phyloP scores from a whole-genome alignment of 2,329 filamentous ascomycete species.

The Aspergillus arachidicola region DNA sequence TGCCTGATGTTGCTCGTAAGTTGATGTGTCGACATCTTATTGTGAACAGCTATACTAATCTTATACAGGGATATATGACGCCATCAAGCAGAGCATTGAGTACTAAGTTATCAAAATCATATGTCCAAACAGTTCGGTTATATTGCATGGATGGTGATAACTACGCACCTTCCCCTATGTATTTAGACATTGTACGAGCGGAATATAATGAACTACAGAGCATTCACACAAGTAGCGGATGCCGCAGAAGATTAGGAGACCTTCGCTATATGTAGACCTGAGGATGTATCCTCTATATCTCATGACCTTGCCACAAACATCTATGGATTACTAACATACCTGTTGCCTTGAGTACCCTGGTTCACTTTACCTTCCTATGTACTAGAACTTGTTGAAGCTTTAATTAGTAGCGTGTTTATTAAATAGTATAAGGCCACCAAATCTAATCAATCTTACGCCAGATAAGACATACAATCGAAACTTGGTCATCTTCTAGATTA shows the following conservation, averaged over 20 bases:
- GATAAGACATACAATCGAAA: background rate
- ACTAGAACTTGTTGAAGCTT: too few species aligned
- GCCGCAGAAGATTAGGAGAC: too few species aligned
- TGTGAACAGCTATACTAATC: conserved; percentile 11
- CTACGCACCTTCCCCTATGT: background rate
- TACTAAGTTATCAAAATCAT: conserved; percentile 51
- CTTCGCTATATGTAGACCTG: background rate
- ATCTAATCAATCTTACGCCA: background rate
- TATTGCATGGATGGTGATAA: background rate
- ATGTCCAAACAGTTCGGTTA: background rate
- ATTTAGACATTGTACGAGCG: background rate
- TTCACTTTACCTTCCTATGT: too few species aligned
- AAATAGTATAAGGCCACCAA: too few species aligned
- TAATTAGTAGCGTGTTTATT: too few species aligned
- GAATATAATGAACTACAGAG: background rate
- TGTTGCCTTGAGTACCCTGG: too few species aligned
- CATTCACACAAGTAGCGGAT: background rate
- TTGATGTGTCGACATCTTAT: conserved; percentile 30
- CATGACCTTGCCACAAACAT: background rate
- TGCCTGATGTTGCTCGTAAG: conserved; percentile 86
- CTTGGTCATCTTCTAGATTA: background rate
- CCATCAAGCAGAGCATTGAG: conserved; percentile 66
- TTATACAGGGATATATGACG: conserved; percentile 67
- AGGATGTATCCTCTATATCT: background rate
- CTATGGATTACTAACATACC: background rate